Evolutionary conservation across 495 filamentous ascomycete species (phyloP).

Genomic region (Xylaria intraflava): DNA sequence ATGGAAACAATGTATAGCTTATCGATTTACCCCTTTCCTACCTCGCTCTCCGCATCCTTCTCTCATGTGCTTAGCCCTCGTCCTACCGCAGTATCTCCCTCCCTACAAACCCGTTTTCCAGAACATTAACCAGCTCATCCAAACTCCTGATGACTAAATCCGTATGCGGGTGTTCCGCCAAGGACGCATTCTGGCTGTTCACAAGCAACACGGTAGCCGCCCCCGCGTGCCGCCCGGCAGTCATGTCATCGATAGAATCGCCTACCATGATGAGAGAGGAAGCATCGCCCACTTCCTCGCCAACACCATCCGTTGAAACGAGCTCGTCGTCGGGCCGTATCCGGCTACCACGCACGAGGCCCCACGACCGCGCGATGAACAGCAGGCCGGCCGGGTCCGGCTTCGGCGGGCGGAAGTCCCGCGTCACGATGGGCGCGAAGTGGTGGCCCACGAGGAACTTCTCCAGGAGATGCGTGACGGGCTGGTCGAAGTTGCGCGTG

Average conservation of each 20-base stretch:
- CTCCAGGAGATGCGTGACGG: conserved; percentile 56
- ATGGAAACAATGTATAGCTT: not conserved
- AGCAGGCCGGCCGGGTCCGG: conserved; percentile 82
- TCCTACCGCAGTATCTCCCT: conserved; percentile 6
- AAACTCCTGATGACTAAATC: conserved; percentile 60
- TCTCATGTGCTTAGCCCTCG: not conserved
- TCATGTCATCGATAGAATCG: conserved; percentile 92
- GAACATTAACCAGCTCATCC: conserved; percentile 63
- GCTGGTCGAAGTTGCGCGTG: conserved; percentile 87
- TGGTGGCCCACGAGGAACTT: conserved; percentile 61
- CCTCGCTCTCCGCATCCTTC: not conserved
- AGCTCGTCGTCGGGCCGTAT: not conserved
- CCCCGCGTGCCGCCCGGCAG: conserved; percentile 74
- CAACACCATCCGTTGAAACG: conserved; percentile 9
- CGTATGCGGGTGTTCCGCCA: conserved; percentile 71
- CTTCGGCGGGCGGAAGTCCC: conserved; percentile 79
- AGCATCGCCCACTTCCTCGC: conserved; percentile 38
- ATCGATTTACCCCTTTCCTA: not conserved
- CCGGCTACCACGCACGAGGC: conserved; percentile 40
- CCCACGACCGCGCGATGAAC: conserved; percentile 75
- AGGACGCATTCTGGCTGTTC: conserved; percentile 68
- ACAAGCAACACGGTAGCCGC: conserved; percentile 83
- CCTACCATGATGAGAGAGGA: conserved; percentile 58
- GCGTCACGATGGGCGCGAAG: conserved; percentile 79
- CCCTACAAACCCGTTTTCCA: conserved; percentile 61